These are phyloP conservation scores for Nosema muscidifuracis DNA, from an alignment of 371 early-diverging fungal genomes.

Conservation along the genomic window DNA sequence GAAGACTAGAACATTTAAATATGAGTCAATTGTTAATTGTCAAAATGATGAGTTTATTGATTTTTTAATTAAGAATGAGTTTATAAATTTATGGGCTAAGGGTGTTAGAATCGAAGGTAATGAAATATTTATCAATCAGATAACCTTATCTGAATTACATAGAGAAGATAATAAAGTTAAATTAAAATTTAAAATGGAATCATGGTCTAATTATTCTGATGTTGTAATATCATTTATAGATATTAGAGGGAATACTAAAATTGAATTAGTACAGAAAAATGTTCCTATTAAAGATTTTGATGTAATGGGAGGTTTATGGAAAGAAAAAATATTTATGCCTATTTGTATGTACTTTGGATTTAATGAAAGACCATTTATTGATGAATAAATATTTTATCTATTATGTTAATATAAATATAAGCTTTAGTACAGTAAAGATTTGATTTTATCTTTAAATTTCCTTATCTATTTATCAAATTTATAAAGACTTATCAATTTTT, in stretches of 20 bases:
- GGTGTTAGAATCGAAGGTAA: conserved; percentile 5
- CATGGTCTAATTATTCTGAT: conserved; percentile 34
- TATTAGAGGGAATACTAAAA: conserved; percentile 20
- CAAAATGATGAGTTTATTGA: conserved; percentile 6
- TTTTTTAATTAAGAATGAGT: conserved; percentile 20
- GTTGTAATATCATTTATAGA: conserved; percentile 16
- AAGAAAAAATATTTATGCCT: conserved; percentile 24
- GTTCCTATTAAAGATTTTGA: conserved; percentile 31
- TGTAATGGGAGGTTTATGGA: conserved; percentile 30
- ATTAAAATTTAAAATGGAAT: conserved; percentile 34
- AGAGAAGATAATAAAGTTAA: background rate
- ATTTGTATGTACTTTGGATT: conserved; percentile 42
- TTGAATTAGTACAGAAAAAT: conserved; percentile 16
- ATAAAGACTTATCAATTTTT: too few relatives aligned
- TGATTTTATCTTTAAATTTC: too few relatives aligned
- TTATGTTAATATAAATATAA: too few relatives aligned
- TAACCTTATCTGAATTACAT: conserved; percentile 10
- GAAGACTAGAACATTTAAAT: background rate
- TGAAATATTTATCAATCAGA: background rate
- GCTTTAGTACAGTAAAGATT: too few relatives aligned
- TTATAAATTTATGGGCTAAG: conserved; percentile 18
- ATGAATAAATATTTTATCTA: conserved; percentile 6
- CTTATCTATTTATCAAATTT: too few relatives aligned
- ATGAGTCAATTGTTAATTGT: conserved; percentile 19
- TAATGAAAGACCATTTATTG: conserved; percentile 1